Evolutionary conservation across 495 filamentous ascomycete genomes (phyloP), one percentile per base, ranked within the genome.

Genomic region (Elaphomyces granulatus): DNA sequence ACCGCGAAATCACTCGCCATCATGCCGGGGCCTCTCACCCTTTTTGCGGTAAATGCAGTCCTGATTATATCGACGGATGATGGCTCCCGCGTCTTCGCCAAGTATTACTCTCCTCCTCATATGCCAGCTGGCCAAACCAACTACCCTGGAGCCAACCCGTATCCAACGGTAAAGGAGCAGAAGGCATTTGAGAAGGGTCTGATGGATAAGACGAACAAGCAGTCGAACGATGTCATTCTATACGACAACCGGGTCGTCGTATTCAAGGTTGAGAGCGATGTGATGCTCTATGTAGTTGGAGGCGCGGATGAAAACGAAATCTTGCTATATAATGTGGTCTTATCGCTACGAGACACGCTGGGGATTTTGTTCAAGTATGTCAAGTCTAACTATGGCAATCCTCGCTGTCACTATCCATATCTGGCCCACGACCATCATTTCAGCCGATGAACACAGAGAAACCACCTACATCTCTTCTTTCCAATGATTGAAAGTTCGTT

Each of bases 241-340:
- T 96, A 93, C 65, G 90, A 96, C 60, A 85, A 84, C 63, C 77
- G 82, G 47, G 75, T 96, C 23, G 86, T 96, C 21, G 83, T 96
- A 21, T 99, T 93, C 71, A 96, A 96, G 75, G 80, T 79, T 63
- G 90, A 98, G 68, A 83, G 81, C 47, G 90, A 99, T 60, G 85
- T 99, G 19, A 92, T 93, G 77, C 70, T 98, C 40, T 98, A 94
- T 55, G 87, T 95, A 18, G 83, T 98, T 6, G 87, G 87, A 18
- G 78, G 83, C 34, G 72, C 79, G 7, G 87, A 95, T 19, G 90
- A 99, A 67, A 99, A 94, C 56, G 90, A 99, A 64, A 83, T 99
- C 15, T 60, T 99, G 59, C 70, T 99, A 37, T 96, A 92, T 64
- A 90, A 87, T 52, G 87, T 94, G 14, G 74, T 95, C 33, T 59